Evolutionary conservation across 306 rosid genomes (phyloP).

Genomic region (Abrus precatorius): DNA sequence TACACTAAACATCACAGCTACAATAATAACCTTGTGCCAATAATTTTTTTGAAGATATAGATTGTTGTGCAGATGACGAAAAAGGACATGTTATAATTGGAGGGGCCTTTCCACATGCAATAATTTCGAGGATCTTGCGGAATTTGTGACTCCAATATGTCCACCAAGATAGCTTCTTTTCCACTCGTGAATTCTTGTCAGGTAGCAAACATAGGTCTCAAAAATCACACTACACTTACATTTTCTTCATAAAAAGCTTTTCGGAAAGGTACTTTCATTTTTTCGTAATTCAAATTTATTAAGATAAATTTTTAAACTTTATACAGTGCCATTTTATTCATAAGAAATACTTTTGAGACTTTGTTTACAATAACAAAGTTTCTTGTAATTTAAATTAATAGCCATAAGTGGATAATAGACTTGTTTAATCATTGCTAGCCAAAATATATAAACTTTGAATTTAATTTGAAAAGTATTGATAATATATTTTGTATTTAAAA

Average conservation of each 20-base stretch:
- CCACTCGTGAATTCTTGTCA: conserved; percentile 58
- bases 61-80: conserved; percentile 39
- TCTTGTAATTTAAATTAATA: neutral
- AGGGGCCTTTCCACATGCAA: conserved; percentile 48
- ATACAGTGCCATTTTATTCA: neutral
- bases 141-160: conserved; percentile 56
- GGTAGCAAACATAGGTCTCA: conserved; percentile 37
- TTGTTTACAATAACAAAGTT: too few species aligned
- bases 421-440: neutral
- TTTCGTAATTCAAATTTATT: neutral
- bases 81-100: conserved; percentile 51
- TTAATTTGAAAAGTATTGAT: too few species aligned
- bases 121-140: conserved; percentile 57
- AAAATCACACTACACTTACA: conserved; percentile 4
- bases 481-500: too few species aligned
- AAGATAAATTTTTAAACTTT: neutral
- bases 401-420: neutral
- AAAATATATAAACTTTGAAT: too few species aligned
- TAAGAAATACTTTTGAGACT: too few species aligned
- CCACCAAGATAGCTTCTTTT: conserved; percentile 49
- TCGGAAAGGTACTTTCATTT: neutral
- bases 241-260: neutral
- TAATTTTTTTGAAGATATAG: conserved; percentile 37
- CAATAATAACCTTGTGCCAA: conserved; percentile 3
- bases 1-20: conserved; percentile 26